Conservation (phyloP, 768 basidiomycete species). For the Strobilomyces echinocephalus region DNA sequence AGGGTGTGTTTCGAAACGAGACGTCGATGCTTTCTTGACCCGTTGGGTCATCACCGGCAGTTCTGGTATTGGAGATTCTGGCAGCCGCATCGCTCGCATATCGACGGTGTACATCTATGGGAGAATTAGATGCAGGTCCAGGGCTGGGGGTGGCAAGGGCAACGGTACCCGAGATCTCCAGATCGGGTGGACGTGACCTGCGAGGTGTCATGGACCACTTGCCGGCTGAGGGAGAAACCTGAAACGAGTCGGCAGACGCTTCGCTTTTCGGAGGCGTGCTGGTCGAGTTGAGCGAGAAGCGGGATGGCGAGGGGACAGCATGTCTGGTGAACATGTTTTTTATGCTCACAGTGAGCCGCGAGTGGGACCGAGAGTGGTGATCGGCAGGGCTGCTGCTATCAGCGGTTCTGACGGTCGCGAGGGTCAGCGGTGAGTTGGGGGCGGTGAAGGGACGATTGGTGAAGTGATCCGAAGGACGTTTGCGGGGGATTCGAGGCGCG, state of each 20-base stretch:
- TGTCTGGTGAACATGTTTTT: slow-evolving; percentile 37
- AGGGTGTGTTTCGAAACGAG: slow-evolving; percentile 1
- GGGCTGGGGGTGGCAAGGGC: slow-evolving; percentile 4
- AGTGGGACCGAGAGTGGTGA: slow-evolving; percentile 10
- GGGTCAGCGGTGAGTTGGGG: slow-evolving; percentile 4
- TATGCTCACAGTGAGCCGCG: slow-evolving; percentile 25
- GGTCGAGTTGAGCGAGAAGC: slow-evolving; percentile 19
- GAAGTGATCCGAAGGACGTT: background rate
- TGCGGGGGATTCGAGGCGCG: background rate
- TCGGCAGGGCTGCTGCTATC: slow-evolving; percentile 3
- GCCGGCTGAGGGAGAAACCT: background rate
- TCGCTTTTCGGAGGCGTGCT: slow-evolving; percentile 10
- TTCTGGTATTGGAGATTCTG: slow-evolving; percentile 1
- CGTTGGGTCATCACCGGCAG: background rate
- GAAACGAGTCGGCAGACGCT: slow-evolving; percentile 9
- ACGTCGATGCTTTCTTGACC: slow-evolving; percentile 15
- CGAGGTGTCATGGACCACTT: slow-evolving; percentile 16
- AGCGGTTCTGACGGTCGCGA: background rate
- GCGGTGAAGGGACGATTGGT: slow-evolving; percentile 19
- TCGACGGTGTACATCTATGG: slow-evolving; percentile 18
- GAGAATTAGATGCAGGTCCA: background rate
- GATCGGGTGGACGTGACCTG: slow-evolving; percentile 23
- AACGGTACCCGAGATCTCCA: slow-evolving; percentile 15
- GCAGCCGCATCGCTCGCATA: slow-evolving; percentile 14
- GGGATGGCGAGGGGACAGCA: slow-evolving; percentile 18